phyloP scores from a whole-genome alignment of 2,329 filamentous ascomycete genomes.

The Fusarium armeniacum region DNA sequence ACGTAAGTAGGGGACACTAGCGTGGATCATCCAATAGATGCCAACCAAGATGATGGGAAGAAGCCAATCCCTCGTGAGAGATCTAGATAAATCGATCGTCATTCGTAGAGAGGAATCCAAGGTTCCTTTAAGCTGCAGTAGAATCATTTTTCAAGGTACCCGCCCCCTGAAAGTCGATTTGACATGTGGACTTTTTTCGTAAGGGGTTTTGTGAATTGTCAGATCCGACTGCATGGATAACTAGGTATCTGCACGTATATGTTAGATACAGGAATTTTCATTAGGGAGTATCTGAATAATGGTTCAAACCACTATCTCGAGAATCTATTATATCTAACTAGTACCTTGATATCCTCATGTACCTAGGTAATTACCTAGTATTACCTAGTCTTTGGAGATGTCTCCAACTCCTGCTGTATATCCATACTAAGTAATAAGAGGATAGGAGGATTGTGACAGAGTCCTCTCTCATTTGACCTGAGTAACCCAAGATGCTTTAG shows the following conservation, averaged over 20 bases:
- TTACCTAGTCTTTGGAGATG: not conserved
- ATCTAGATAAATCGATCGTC: conserved; percentile 27
- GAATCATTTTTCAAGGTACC: conserved; percentile 19
- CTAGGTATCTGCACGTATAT: not conserved
- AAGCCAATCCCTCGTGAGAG: conserved; percentile 33
- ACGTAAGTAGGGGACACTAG: conserved; percentile 20
- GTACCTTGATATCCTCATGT: too few species aligned
- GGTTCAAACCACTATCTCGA: not conserved
- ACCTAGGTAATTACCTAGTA: too few species aligned
- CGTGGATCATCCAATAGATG: conserved; percentile 26
- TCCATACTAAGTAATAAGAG: not conserved
- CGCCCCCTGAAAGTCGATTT: conserved; percentile 36
- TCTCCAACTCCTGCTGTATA: not conserved
- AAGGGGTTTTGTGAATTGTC: conserved; percentile 6
- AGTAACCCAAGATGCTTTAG: not conserved
- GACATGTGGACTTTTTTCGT: conserved; percentile 19
- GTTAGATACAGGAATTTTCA: not conserved
- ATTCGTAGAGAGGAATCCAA: conserved; percentile 26
- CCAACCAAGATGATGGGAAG: conserved; percentile 17
- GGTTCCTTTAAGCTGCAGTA: conserved; percentile 13
- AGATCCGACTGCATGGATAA: not conserved
- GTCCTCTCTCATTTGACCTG: not conserved
- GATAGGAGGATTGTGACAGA: not conserved
- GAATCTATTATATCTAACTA: too few species aligned
- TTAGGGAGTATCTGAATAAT: not conserved